A percentile compares a stretch with the other conserved stretches of the same genome.
phyloP scores from a whole-genome alignment of 2,329 filamentous ascomycete genomes.

The Nectriaceae sp. region DNA sequence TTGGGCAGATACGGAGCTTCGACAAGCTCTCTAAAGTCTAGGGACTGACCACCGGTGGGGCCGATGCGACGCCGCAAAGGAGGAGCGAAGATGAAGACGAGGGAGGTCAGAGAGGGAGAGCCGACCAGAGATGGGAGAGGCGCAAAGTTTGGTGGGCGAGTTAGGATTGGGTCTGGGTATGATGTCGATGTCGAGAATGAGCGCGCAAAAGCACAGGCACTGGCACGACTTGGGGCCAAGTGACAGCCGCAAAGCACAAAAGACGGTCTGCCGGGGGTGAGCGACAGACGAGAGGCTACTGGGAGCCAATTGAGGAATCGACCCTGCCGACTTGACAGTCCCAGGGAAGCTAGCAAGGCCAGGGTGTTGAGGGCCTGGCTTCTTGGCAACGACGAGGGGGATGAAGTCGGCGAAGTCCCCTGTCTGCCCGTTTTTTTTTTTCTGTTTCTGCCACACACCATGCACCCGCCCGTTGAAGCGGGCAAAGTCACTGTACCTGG shows the following conservation, averaged over 20 bases:
- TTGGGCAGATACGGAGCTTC: constrained; percentile 32
- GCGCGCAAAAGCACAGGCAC: constrained; percentile 13
- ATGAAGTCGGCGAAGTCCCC: constrained; percentile 26
- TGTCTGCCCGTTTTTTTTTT: constrained; percentile 28
- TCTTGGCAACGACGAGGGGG: constrained; percentile 27
- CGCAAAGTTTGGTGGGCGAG: constrained; percentile 24
- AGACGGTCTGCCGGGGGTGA: constrained; percentile 32
- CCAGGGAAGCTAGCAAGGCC: constrained; percentile 28
- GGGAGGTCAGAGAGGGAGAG: constrained; percentile 14
- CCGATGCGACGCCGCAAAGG: constrained; percentile 22
- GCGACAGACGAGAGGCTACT: constrained; percentile 22
- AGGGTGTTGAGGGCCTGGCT: constrained; percentile 28
- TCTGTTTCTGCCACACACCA: constrained; percentile 22
- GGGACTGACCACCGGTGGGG: constrained; percentile 27
- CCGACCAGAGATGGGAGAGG: constrained; percentile 20
- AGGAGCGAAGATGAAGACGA: constrained; percentile 9
- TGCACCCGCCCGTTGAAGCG: constrained; percentile 18
- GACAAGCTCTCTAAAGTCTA: constrained; percentile 27
- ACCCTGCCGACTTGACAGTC: constrained; percentile 32
- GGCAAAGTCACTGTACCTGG: constrained; percentile 29
- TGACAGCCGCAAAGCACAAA: constrained; percentile 29
- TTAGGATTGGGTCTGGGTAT: constrained; percentile 25
- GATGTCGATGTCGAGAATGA: constrained; percentile 28
- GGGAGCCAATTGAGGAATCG: constrained; percentile 30
- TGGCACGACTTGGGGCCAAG: no score